Conservation (phyloP, 176 grass and related monocot species). For the Rhynchospora tenuis region DNA sequence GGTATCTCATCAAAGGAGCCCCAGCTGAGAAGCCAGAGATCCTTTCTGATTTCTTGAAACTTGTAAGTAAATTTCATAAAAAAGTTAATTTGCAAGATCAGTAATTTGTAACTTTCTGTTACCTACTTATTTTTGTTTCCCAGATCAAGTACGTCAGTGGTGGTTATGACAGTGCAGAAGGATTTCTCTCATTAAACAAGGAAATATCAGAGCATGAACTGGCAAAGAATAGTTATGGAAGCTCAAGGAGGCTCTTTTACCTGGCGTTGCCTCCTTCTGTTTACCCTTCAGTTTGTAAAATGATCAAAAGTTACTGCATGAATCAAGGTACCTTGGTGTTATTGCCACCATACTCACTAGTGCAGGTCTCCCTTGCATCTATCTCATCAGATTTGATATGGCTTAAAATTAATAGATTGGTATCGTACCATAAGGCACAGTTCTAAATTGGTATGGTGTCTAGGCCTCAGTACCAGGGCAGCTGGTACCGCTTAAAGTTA, state of each 20-base stretch:
- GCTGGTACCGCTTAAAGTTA: not conserved
- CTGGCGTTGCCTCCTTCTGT: constrained; percentile 98
- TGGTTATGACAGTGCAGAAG: constrained; percentile 75
- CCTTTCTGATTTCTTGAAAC: constrained; percentile 74
- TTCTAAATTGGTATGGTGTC: not conserved
- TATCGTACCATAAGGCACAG: not conserved
- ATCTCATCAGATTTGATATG: not conserved
- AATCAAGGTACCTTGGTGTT: constrained; percentile 51
- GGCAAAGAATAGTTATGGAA: constrained; percentile 60
- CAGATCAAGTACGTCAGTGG: constrained; percentile 99
- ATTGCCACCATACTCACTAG: not conserved
- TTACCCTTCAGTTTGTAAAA: constrained; percentile 99
- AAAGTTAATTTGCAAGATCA: not conserved
- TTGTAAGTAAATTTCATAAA: constrained; percentile 44
- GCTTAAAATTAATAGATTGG: not conserved
- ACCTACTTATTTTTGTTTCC: constrained; percentile 2
- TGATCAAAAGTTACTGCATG: constrained; percentile 92
- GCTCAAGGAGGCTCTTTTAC: constrained; percentile 94
- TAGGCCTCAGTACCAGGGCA: not conserved
- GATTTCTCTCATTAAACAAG: constrained; percentile 80
- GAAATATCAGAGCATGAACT: constrained; percentile 67
- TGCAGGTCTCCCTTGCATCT: not conserved
- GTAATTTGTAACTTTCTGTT: constrained; percentile 1
- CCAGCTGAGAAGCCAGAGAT: constrained; percentile 38
- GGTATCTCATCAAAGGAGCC: constrained; percentile 63